A percentile compares a stretch with the other conserved stretches of the same genome.
Evolutionary conservation across 345 rosid species (phyloP).

Genomic region (Populus davidiana): DNA sequence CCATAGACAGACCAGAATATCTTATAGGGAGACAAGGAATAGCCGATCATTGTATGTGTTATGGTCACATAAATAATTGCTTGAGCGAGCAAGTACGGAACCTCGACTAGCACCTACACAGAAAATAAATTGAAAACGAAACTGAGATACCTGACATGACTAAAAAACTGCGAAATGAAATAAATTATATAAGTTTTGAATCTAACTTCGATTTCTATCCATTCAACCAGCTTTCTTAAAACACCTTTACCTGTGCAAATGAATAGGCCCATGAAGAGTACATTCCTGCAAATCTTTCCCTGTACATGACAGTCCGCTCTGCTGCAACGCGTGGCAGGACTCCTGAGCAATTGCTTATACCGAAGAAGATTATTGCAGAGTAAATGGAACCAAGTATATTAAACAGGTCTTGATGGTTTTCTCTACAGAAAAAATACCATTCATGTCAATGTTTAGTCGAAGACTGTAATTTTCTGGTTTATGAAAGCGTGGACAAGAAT

Average conservation of each 20-base stretch:
- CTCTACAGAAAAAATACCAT: constrained; percentile 29
- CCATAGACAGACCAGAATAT: constrained; percentile 25
- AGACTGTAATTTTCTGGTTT: background rate
- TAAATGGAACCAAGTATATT: background rate
- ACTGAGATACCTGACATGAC: background rate
- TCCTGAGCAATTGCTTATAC: background rate
- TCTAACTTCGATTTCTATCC: no score
- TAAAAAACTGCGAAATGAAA: background rate
- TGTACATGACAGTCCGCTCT: background rate
- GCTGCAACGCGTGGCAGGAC: background rate
- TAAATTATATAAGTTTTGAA: no score
- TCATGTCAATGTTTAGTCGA: background rate
- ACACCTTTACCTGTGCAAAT: constrained; percentile 47
- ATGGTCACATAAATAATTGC: constrained; percentile 37
- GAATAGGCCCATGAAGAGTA: constrained; percentile 3
- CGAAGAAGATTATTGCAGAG: background rate
- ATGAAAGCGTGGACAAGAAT: no score
- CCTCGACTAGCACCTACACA: constrained; percentile 59
- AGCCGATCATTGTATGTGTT: constrained; percentile 73
- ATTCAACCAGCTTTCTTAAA: background rate
- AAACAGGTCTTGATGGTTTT: background rate
- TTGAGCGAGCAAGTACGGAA: constrained; percentile 57
- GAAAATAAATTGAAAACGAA: background rate
- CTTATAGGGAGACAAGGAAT: constrained; percentile 25
- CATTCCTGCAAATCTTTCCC: constrained; percentile 1